Conservation (phyloP, 2,329 filamentous ascomycete genomes). For the Camillea tinctor region DNA sequence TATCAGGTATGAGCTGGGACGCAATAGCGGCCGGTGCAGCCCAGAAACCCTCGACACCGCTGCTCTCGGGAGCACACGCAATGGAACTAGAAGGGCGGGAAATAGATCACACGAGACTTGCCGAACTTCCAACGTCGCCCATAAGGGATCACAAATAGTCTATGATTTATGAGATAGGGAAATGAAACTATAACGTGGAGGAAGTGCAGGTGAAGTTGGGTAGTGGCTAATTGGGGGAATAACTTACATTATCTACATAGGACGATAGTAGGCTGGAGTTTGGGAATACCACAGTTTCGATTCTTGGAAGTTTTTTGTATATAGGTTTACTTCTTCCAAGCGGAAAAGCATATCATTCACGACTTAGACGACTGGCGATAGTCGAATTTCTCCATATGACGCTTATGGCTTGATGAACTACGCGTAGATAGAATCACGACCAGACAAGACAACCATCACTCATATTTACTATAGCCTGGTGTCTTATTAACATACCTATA, state of each 20-base stretch:
- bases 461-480: neutral
- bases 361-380: neutral
- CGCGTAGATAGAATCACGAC: neutral
- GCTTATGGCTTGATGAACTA: neutral
- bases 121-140: constrained; percentile 13
- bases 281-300: neutral
- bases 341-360: neutral
- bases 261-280: neutral
- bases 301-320: neutral
- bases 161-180: neutral
- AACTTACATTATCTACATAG: neutral
- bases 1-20: constrained; percentile 15
- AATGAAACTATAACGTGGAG: neutral
- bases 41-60: constrained; percentile 10
- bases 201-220: neutral
- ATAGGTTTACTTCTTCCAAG: neutral
- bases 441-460: neutral
- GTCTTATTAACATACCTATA: neutral
- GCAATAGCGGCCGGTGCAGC: neutral
- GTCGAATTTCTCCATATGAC: neutral
- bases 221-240: neutral
- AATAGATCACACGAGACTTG: constrained; percentile 7
- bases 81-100: constrained; percentile 15
- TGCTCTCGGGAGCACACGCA: constrained; percentile 6
- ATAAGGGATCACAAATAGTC: neutral